Evolutionary conservation across 768 basidiomycete species (phyloP), one percentile per base, ranked within the genome.

Genomic region (Ephemerocybe angulata): DNA sequence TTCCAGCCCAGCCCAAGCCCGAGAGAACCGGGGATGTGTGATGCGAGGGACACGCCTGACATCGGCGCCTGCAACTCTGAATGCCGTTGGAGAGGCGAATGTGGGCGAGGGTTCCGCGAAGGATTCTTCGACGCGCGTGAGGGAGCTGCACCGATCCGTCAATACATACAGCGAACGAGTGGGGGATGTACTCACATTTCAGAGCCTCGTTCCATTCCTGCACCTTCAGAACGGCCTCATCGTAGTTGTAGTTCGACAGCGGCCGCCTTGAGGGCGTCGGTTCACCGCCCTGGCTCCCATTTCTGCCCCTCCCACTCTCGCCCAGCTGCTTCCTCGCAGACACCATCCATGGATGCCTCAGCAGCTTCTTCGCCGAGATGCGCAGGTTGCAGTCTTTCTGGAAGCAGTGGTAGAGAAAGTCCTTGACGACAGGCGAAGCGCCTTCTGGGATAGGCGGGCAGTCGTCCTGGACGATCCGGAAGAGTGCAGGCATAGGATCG

Each of bases 141-240:
- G 29, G 89, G 89, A 21, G 89, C 89, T 90, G 30, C 52, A 22
- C 53, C 19, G 49, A 15, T 19, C 50, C 43, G 30, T 5, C 43
- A 40, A 55, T 54, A 15, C 53, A 24, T 35, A 13, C 61, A 55
- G 48, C 40, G 30, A 52, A 54, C 43, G 59, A 53, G 52, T 59
- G 46, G 19, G 31, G 17, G 49, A 15, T 51, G 41, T 11, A 70
- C 70, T 49, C 67, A 94, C 92, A 93, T 71, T 91, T 93, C 55
- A 98, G 74, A 0, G 95, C 96, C 68, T 98, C 92, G 63, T 99
- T 99, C 95, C 96, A 99, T 70, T 98, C 93, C 69, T 98, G 96
- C 24, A 99, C 96, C 67, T 91, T 86, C 61, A 93, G 76, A 30
- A 99, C 91, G 19, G 90, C 93, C 63, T 98, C 92, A 60, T 98